Base-by-base conservation (phyloP, 768 basidiomycete genomes). In the Hortiboletus flavorubellus region DNA sequence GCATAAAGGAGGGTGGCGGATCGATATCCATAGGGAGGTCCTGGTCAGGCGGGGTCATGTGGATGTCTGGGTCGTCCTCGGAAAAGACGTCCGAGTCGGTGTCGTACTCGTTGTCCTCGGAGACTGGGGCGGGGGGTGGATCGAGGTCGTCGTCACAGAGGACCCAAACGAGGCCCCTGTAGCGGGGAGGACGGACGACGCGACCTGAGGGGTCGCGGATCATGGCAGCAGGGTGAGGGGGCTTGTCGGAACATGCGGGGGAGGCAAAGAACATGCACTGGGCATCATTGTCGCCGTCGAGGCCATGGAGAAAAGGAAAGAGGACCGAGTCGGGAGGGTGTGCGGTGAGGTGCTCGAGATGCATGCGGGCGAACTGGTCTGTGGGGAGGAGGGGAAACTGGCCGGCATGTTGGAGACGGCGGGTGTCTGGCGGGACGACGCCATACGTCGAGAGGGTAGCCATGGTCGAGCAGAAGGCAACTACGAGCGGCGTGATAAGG, bases 231-330 rank as follows among this genome's bases (percentile, higher is more conserved):
- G 66, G 62, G 8, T 64, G 59, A 0, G n/a, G 30, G 8, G 55
- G 53, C 21, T 44, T 56, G 42, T 63, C 61, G 0, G 52, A 45
- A 4, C 63, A 68, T 10, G 78, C 66, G 11, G 63, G 16, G 31
- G 60, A 53, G 1, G 81, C 78, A 67, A 95, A 95, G 78, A 94
- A 94, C 21, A 80, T 77, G 64, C 89, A 91, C 73, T 93, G 92
- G 0, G 85, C 84, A 15, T 80, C 72, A 65, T 92, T 91, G 55
- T 85, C 79, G 59, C 90, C 86, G 64, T 94, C 92, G 56, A 94
- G 77, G 42, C 92, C 90, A 64, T 94, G 93, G 15, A 93, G 74
- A 73, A 93, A 96, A 1, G 93, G 93, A 68, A 96, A 96, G 54
- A 94, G 81, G 61, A 87, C 79, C 39, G 79, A 76, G 73, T 96